These are phyloP conservation scores for Mycogone perniciosa DNA, from an alignment of 2,329 filamentous ascomycete genomes.

Conservation along the genomic window DNA sequence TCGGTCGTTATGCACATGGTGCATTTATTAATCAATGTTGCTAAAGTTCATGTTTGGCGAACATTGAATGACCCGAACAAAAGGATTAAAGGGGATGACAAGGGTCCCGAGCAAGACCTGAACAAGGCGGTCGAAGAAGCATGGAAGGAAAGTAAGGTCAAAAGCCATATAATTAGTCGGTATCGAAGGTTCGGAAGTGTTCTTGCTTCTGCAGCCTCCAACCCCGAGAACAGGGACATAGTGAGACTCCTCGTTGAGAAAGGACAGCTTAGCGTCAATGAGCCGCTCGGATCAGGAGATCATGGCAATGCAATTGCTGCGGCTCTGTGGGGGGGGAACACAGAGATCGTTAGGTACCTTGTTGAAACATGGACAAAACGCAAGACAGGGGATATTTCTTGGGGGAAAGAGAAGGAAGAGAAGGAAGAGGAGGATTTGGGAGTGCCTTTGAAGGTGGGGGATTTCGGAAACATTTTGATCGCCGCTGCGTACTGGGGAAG, in stretches of 20 bases:
- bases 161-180: neutral
- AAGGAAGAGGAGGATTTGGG: neutral
- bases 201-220: neutral
- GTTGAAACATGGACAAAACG: too few relatives aligned
- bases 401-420: too few relatives aligned
- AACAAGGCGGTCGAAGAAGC: neutral
- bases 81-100: neutral
- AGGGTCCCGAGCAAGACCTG: too few relatives aligned
- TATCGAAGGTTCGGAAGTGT: neutral
- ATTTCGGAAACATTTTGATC: neutral
- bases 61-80: neutral
- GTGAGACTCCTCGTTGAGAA: neutral
- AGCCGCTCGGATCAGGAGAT: neutral
- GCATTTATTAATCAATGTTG: neutral
- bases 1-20: neutral
- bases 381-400: too few relatives aligned
- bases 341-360: neutral
- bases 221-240: neutral
- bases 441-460: neutral
- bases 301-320: neutral
- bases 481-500: neutral
- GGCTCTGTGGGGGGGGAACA: neutral
- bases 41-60: neutral
- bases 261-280: neutral
- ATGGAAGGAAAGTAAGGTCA: neutral